phyloP scores from a whole-genome alignment of 306 rosid genomes.

The Cicer chorassanicum region DNA sequence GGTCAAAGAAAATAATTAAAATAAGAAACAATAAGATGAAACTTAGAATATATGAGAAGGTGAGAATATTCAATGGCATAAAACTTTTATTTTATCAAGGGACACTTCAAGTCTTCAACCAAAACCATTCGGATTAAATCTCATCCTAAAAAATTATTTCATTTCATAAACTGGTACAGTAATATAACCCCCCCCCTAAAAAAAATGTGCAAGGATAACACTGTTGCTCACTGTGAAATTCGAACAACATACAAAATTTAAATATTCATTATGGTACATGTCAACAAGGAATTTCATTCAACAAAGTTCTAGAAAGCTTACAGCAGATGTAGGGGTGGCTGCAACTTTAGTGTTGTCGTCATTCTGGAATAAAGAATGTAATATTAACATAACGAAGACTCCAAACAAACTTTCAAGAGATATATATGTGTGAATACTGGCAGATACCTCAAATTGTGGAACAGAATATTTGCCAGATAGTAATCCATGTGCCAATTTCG shows the following conservation, averaged over 20 bases:
- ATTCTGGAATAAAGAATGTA: constrained; percentile 56
- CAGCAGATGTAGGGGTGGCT: constrained; percentile 59
- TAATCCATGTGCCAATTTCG: constrained; percentile 82
- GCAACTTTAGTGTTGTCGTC: constrained; percentile 54
- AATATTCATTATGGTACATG: background rate
- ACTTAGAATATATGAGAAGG: background rate
- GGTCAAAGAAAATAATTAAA: constrained; percentile 32
- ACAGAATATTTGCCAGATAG: constrained; percentile 84
- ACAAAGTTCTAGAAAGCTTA: constrained; percentile 55
- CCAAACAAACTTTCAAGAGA: constrained; percentile 21
- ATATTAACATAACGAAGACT: constrained; percentile 13
- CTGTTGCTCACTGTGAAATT: constrained; percentile 2
- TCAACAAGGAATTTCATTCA: constrained; percentile 20
- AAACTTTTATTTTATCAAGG: background rate
- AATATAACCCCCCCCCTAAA: background rate
- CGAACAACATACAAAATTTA: constrained; percentile 27
- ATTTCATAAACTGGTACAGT: constrained; percentile 6
- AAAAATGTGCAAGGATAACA: background rate
- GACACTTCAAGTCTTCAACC: constrained; percentile 37
- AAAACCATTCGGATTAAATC: constrained; percentile 29
- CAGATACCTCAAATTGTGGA: constrained; percentile 67
- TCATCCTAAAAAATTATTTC: constrained; percentile 2
- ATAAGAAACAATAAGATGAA: constrained; percentile 21
- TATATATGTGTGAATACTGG: constrained; percentile 22
- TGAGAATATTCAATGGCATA: constrained; percentile 21